phyloP scores from a whole-genome alignment of 2,329 filamentous ascomycete species.

The Blumeriella jaapii region DNA sequence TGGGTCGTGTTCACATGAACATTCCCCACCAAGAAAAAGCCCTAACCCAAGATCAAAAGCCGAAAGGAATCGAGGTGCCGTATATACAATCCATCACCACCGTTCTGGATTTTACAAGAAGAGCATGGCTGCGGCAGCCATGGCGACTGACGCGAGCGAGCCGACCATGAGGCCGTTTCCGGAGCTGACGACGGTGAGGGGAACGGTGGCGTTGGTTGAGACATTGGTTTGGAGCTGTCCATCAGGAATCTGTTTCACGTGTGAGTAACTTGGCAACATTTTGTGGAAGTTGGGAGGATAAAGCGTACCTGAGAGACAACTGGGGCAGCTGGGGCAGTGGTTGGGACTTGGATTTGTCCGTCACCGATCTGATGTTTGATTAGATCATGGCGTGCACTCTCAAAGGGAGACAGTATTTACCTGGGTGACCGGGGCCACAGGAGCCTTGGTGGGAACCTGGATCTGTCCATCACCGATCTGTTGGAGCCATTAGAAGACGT shows the following conservation, averaged over 20 bases:
- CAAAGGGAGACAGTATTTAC: slow-evolving; percentile 11
- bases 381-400: slow-evolving; percentile 20
- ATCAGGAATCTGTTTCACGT: slow-evolving; percentile 5
- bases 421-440: slow-evolving; percentile 24
- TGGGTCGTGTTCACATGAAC: too few relatives aligned
- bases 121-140: slow-evolving; percentile 6
- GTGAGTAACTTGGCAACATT: not conserved
- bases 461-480: slow-evolving; percentile 27
- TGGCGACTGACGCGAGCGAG: slow-evolving; percentile 4
- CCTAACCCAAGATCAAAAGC: too few relatives aligned
- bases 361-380: slow-evolving; percentile 27
- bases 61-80: too few relatives aligned
- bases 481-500: slow-evolving; percentile 2
- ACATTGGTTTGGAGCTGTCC: slow-evolving; percentile 40
- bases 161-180: slow-evolving; percentile 6
- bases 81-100: too few relatives aligned
- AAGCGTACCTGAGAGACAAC: slow-evolving; percentile 16
- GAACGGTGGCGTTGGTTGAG: slow-evolving; percentile 24
- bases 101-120: too few relatives aligned
- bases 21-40: too few relatives aligned
- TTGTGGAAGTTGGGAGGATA: not conserved
- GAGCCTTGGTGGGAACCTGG: slow-evolving; percentile 23
- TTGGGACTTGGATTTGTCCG: slow-evolving; percentile 25
- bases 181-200: slow-evolving; percentile 2
- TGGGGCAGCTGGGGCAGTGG: slow-evolving; percentile 4